Evolutionary conservation across 495 filamentous ascomycete genomes (phyloP).

Genomic region (Aspergillus kassunensis): DNA sequence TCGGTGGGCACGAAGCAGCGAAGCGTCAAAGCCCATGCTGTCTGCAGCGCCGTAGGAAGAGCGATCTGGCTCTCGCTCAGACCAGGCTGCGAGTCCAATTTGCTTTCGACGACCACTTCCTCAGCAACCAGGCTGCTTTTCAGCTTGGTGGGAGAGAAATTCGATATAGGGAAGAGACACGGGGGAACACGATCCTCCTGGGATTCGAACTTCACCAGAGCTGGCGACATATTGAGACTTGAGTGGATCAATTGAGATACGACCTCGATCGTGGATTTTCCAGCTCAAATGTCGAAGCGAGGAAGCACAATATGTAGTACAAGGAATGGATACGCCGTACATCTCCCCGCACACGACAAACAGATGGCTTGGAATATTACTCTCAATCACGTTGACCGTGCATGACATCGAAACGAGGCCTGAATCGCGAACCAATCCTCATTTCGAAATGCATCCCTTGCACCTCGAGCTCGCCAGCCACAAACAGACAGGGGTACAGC

Average conservation of each 20-base stretch:
- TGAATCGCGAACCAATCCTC: no score
- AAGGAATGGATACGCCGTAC: no score
- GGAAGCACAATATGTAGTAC: no score
- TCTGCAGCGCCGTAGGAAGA: neutral
- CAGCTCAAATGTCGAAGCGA: no score
- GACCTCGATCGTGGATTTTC: no score
- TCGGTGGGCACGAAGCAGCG: neutral
- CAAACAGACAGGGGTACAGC: neutral
- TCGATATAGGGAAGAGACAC: neutral
- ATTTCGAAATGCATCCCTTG: neutral
- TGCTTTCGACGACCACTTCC: neutral
- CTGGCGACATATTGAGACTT: neutral
- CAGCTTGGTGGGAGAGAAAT: neutral
- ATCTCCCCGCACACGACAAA: no score
- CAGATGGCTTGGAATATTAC: neutral
- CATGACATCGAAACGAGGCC: no score
- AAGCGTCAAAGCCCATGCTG: neutral
- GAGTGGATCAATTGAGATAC: neutral
- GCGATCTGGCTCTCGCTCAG: neutral
- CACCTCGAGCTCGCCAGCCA: neutral
- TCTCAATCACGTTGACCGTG: neutral
- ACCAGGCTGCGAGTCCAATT: neutral
- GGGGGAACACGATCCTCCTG: constrained; percentile 1
- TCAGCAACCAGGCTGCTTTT: neutral
- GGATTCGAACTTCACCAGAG: neutral